Evolutionary conservation across 345 rosid species (phyloP), one percentile per base, ranked within the genome.

Genomic region (Acer saccharum): DNA sequence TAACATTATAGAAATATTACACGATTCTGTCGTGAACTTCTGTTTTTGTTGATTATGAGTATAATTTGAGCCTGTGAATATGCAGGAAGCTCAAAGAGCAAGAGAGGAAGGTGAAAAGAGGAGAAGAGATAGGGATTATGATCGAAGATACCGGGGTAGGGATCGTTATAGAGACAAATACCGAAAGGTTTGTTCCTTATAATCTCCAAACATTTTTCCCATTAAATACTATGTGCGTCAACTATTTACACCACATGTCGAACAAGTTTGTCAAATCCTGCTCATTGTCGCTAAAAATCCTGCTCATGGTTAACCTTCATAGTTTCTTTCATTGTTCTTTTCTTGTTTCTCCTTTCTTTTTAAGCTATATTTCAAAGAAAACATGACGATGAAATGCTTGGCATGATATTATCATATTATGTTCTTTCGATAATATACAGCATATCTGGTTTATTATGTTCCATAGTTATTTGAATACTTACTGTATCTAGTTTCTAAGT

Each of bases 31-130:
- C 16, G 60, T 18, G 29, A 32, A 75, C 21, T 72, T 20, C 32
- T 60, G 65, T 4, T 8, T 48, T 65, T 65, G n/a, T 76, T 67
- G 17, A 55, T 52, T 52, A 12, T 5, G 16, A 76, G 17, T 76
- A 35, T 35, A 41, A 75, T 48, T 66, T 32, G 52, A 55, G 23
- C 43, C 66, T 57, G 72, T 72, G 69, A 17, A 10, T 48, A 60
- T 78, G 77, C 83, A 86, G 89, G 89, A 86, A 80, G 89, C 87
- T 70, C 87, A 78, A 60, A 76, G 86, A 80, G 87, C 89, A 4
- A 76, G 86, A 81, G 87, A 82, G 65, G 89, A 86, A 71, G 86
- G 87, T 39, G 89, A 86, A 86, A 86, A 76, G 79, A 82, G 89
- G 76, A 86, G 84, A 66, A 76, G 64, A 76, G 87, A 86, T 12